A percentile compares a stretch with the other conserved stretches of the same genome.
Evolutionary conservation across 2,329 filamentous ascomycete genomes (phyloP).

Genomic region (Alternaria alternata): DNA sequence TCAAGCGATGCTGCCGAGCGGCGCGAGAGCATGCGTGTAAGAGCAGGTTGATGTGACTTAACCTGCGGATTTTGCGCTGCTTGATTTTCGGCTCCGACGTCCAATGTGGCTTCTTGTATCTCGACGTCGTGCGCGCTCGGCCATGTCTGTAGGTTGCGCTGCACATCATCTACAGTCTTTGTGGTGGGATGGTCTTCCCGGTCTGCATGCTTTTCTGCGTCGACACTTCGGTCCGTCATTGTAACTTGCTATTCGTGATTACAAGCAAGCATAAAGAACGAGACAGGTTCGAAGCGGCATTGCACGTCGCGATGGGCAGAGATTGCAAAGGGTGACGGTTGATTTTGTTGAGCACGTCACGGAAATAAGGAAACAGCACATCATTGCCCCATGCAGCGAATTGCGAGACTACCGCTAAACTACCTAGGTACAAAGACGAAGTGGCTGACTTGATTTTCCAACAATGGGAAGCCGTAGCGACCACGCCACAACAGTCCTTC

Average conservation of each 20-base stretch:
- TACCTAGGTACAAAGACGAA: background rate
- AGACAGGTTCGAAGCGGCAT: background rate
- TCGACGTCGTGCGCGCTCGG: constrained; percentile 27
- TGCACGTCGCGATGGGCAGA: background rate
- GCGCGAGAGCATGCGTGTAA: constrained; percentile 32
- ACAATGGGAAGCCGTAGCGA: background rate
- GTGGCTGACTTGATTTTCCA: constrained; percentile 1
- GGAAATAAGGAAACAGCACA: constrained; percentile 3
- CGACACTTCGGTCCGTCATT: background rate
- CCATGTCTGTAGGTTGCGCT: constrained; percentile 19
- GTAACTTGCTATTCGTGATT: background rate
- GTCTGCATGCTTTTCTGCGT: constrained; percentile 3
- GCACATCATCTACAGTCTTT: background rate
- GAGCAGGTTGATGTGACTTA: constrained; percentile 3
- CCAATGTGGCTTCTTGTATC: constrained; percentile 21
- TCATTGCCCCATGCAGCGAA: background rate
- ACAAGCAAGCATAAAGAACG: background rate
- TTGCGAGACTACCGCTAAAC: background rate
- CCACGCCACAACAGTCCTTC: background rate
- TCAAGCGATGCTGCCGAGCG: constrained; percentile 37
- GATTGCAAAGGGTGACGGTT: background rate
- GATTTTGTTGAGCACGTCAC: background rate
- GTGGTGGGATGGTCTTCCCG: background rate
- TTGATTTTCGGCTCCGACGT: constrained; percentile 7
- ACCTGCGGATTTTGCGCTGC: constrained; percentile 1